phyloP scores from a whole-genome alignment of 1,284 basidiomycete genomes.

The Ustilago esculenta region DNA sequence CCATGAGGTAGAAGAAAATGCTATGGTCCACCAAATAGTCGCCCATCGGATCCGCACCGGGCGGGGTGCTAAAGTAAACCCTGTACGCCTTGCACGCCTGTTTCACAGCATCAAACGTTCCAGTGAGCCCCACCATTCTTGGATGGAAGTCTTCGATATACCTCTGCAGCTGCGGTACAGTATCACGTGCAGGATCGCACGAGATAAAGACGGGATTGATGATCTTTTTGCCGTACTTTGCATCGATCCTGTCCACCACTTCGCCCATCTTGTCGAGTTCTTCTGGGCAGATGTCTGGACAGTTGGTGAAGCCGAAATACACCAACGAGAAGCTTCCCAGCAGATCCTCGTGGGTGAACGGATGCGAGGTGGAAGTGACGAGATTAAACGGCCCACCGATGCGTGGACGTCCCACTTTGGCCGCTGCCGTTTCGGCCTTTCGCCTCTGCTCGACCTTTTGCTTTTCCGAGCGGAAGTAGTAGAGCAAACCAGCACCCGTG shows the following conservation, averaged over 20 bases:
- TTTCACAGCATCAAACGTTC: constrained; percentile 86
- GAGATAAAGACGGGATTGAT: constrained; percentile 85
- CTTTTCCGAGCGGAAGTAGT: constrained; percentile 91
- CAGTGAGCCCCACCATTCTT: constrained; percentile 85
- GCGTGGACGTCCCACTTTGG: constrained; percentile 73
- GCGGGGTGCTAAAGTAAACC: constrained; percentile 95
- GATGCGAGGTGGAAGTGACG: constrained; percentile 53
- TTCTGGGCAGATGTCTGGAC: constrained; percentile 95
- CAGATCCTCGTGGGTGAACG: constrained; percentile 84
- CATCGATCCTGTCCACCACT: constrained; percentile 81
- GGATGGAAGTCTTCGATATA: constrained; percentile 80
- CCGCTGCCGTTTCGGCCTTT: constrained; percentile 46
- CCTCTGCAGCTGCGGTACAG: constrained; percentile 71
- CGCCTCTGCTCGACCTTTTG: constrained; percentile 46
- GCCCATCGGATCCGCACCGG: constrained; percentile 75
- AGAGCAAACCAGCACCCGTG: constrained; percentile 82
- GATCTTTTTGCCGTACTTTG: constrained; percentile 64
- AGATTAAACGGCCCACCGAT: constrained; percentile 86
- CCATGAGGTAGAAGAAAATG: constrained; percentile 99
- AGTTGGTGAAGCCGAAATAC: constrained; percentile 78
- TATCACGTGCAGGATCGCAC: constrained; percentile 94
- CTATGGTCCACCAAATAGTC: constrained; percentile 86
- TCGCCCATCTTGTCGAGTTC: constrained; percentile 94
- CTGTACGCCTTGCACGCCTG: constrained; percentile 91
- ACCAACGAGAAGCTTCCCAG: constrained; percentile 82